These are phyloP conservation scores for Curvularia sp. DNA, from an alignment of 2,329 filamentous ascomycete genomes.

Conservation along the genomic window DNA sequence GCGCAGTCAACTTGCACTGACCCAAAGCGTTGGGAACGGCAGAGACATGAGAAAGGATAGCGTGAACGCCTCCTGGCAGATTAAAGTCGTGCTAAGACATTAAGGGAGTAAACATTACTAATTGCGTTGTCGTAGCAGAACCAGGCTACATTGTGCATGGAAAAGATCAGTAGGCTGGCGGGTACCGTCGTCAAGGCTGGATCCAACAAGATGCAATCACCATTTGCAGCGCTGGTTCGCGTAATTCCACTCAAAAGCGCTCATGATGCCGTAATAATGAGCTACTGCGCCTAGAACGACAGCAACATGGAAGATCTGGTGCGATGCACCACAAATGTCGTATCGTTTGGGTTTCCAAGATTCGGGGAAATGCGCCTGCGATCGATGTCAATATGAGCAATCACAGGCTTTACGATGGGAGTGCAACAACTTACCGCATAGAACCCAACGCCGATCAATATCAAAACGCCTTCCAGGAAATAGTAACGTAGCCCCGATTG, in stretches of 20 bases:
- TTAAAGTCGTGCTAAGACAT: not conserved
- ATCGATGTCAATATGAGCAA: slow-evolving; percentile 59
- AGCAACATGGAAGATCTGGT: slow-evolving; percentile 92
- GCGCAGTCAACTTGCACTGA: not conserved
- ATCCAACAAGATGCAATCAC: not conserved
- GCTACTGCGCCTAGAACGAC: slow-evolving; percentile 75
- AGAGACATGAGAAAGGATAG: not conserved
- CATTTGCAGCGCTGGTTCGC: slow-evolving; percentile 11
- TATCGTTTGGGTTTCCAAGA: slow-evolving; percentile 75
- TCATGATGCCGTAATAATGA: slow-evolving; percentile 11
- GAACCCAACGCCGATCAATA: slow-evolving; percentile 76
- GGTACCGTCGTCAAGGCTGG: not conserved
- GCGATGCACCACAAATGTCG: slow-evolving; percentile 84
- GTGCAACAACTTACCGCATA: slow-evolving; percentile 74
- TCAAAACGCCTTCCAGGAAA: slow-evolving; percentile 3
- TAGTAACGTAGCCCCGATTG: slow-evolving; percentile 64
- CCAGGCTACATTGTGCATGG: not conserved
- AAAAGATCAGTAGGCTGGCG: not conserved
- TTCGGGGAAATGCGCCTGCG: slow-evolving; percentile 73
- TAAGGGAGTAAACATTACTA: not conserved
- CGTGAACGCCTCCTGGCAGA: not conserved
- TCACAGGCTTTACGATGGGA: slow-evolving; percentile 43
- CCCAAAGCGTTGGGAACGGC: not conserved
- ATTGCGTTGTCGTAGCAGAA: not conserved
- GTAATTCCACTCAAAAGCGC: slow-evolving; percentile 15